A percentile compares a stretch with the other conserved stretches of the same genome.
phyloP scores from a whole-genome alignment of 768 basidiomycete genomes.

The Termitomyces sp. region DNA sequence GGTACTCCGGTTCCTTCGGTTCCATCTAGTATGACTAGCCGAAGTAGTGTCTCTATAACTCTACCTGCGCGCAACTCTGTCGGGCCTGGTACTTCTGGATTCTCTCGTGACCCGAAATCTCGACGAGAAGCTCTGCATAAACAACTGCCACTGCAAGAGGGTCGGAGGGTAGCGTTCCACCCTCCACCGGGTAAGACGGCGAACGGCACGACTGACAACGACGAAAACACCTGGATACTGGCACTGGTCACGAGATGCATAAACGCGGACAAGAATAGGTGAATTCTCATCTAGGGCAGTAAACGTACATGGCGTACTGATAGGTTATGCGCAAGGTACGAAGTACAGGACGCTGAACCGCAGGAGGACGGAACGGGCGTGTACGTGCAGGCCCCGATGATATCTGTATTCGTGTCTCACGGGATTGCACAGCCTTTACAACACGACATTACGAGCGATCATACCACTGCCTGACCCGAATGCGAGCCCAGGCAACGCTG shows the following conservation, averaged over 20 bases:
- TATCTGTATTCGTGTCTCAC: background rate
- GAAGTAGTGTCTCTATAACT: conserved; percentile 50
- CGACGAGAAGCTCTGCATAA: conserved; percentile 56
- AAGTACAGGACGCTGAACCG: conserved; percentile 82
- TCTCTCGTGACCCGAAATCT: conserved; percentile 62
- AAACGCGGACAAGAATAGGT: conserved; percentile 70
- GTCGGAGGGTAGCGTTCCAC: conserved; percentile 80
- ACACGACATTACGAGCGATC: conserved; percentile 63
- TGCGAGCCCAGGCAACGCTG: conserved; percentile 49
- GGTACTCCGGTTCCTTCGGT: conserved; percentile 43
- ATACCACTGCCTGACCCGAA: conserved; percentile 78
- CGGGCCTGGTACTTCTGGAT: conserved; percentile 45
- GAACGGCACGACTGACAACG: conserved; percentile 32
- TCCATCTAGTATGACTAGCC: conserved; percentile 26
- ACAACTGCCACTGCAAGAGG: conserved; percentile 66
- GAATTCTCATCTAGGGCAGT: conserved; percentile 8
- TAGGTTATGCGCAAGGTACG: conserved; percentile 47
- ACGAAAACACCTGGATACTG: conserved; percentile 71
- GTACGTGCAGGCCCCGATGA: conserved; percentile 24
- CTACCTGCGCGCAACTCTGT: conserved; percentile 54
- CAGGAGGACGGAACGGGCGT: conserved; percentile 75
- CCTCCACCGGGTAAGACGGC: conserved; percentile 54
- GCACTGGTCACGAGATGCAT: conserved; percentile 70
- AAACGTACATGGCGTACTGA: background rate
- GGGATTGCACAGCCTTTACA: conserved; percentile 46